Evolutionary conservation across 306 rosid species (phyloP), one percentile per base, ranked within the genome.

Genomic region (Dryas drummondii): DNA sequence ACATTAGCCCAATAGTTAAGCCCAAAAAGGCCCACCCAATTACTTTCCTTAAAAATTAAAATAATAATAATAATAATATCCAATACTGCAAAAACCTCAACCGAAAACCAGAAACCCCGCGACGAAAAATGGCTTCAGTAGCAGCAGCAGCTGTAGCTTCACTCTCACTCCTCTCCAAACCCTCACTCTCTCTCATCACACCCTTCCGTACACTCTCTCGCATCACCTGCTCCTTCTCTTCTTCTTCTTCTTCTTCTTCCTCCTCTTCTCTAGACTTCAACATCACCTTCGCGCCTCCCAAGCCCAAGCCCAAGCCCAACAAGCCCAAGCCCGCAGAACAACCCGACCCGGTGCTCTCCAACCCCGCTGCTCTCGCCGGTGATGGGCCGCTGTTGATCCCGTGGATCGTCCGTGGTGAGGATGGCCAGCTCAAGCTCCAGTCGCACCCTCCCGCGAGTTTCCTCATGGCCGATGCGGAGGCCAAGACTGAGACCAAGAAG

Each of bases 351-450:
- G 32, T 32, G 37, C 37, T 16, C 51, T 5, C 46, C 51, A 45
- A 22, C 74, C 42, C 15, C 19, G 73, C 54, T 1, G 46, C 51
- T 3, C 50, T 66, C 27, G 65, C n/a, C 46, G 71, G 42, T 26
- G 22, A 44, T 3, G 89, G 88, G 7, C 88, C 83, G 77, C 90
- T 91, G 71, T 69, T 86, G 75, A 88, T 91, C 66, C 96, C 97
- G 0, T 91, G 98, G 98, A 88, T 91, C 40, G 90, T 90, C 73
- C 96, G 97, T 4, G 97, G 93, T 37, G 93, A 90, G 56, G 97
- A 91, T 64, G 97, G 96, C 6, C 84, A 82, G 47, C 93, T 91
- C 71, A 87, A 70, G 83, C 86, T 91, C n/a, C 88, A 87, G 32
- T 61, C 84, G 2, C 96, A 90, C 12, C 93, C 97, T 55, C 93